These are phyloP conservation scores for Backusella tuberculispora DNA, from an alignment of 192 early-diverging fungal genomes.

Conservation along the genomic window DNA sequence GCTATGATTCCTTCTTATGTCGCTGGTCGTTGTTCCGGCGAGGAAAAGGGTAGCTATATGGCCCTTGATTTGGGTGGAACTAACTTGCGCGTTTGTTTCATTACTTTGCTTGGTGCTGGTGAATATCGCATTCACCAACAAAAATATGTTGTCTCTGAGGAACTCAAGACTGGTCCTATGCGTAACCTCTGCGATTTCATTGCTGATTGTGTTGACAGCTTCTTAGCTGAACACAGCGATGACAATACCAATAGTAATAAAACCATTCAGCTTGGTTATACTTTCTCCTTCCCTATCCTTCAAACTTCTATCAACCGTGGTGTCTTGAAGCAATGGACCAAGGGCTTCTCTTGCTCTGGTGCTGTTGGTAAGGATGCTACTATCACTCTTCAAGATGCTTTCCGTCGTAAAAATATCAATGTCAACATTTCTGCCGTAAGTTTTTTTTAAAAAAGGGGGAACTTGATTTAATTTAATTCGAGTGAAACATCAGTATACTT, in stretches of 20 bases:
- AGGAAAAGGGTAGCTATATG: constrained; percentile 84
- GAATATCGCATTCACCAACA: constrained; percentile 75
- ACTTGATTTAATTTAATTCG: neutral
- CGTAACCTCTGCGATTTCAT: constrained; percentile 80
- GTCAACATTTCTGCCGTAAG: constrained; percentile 61
- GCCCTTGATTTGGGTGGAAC: constrained; percentile 97
- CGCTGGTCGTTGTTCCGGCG: constrained; percentile 74
- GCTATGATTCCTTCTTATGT: constrained; percentile 93
- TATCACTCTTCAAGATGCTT: constrained; percentile 77
- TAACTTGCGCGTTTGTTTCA: constrained; percentile 91
- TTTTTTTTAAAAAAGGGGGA: neutral
- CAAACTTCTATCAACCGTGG: constrained; percentile 80
- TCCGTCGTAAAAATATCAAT: constrained; percentile 72
- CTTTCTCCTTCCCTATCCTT: constrained; percentile 93
- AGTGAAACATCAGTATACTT: neutral
- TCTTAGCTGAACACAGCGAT: constrained; percentile 64
- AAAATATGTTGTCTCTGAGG: constrained; percentile 71
- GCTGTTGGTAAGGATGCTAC: constrained; percentile 78
- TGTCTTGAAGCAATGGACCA: constrained; percentile 79
- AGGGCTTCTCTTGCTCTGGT: constrained; percentile 82
- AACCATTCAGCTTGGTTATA: constrained; percentile 78
- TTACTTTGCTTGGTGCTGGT: constrained; percentile 77
- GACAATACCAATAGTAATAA: constrained; percentile 40
- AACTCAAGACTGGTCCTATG: constrained; percentile 63
- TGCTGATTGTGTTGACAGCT: constrained; percentile 79